Base-by-base conservation (phyloP, 2,329 filamentous ascomycete species). In the Westerdykella ornata region DNA sequence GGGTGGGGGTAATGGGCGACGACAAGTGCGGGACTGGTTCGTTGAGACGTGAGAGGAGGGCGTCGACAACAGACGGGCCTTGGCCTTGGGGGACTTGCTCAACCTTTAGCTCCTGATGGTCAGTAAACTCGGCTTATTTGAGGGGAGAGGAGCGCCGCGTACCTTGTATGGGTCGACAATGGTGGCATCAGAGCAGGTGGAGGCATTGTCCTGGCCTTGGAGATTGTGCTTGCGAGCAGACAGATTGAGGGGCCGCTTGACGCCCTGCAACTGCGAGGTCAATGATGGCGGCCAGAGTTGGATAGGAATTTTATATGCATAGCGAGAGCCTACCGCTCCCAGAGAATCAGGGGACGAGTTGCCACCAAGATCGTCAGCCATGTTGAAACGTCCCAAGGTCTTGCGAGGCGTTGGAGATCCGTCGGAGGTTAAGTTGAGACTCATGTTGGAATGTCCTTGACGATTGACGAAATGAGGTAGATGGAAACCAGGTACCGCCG, bases 31-130 rank as follows among this genome's bases (percentile, higher is more conserved):
- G 2, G 60, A 59, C 5, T 54, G n/a, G 56, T 62, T 88, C 81
- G n/a, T 79, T 78, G 36, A 90, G 73, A 59, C 82, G 84, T 42
- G 82, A 78, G 49, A 88, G 70, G 38, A 88, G 77, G 45, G 81
- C 81, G 54, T 92, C 85, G 46, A 65, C 59, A 38, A 60, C 52
- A 8, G 54, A 46, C 7, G 46, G 39, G 14, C 58, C 56, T 7
- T 56, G 49, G 49, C 22, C 22, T 8, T 63, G 40, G 47, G 52
- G 46, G 61, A 62, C 38, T 11, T 43, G 12, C 11, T 73, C 70
- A 46, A 71, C 47, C 56, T 74, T 75, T 57, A 69, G 63, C 68
- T 72, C 72, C 66, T 71, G 53, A 39, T 53, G 53, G 60, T 72
- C 39, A 72, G 63, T 11, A 26, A 3, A 11, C 12, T 26, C 22